Evolutionary conservation across 495 filamentous ascomycete genomes (phyloP).

Genomic region (Hypoxylon subgilvum): DNA sequence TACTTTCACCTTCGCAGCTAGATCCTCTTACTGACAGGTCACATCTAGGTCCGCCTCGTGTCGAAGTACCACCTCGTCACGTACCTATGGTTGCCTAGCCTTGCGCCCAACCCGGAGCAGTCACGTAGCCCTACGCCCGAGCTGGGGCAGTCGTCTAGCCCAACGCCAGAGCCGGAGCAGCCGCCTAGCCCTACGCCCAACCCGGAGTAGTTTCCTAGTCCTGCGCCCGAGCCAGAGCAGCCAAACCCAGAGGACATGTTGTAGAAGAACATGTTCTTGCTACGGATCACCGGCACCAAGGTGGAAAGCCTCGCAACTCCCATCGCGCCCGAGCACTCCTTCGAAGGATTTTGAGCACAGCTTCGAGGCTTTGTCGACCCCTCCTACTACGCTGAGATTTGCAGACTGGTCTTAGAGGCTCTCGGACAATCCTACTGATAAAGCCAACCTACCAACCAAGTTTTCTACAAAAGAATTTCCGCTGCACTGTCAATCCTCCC

Average conservation of each 20-base stretch:
- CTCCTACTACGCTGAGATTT: neutral
- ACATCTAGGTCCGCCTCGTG: slow-evolving; percentile 26
- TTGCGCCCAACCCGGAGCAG: neutral
- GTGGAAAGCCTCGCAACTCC: slow-evolving; percentile 2
- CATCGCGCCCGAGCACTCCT: neutral
- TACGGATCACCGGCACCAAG: slow-evolving; percentile 5
- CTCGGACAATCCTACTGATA: too few species aligned
- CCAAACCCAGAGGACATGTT: slow-evolving; percentile 3
- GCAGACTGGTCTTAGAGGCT: too few species aligned
- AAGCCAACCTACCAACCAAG: too few species aligned
- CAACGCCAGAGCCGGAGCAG: too few species aligned
- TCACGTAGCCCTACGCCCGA: neutral
- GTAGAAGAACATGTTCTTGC: slow-evolving; percentile 10
- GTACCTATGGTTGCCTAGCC: neutral
- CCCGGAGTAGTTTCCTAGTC: too few species aligned
- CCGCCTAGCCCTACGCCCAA: too few species aligned
- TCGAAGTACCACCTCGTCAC: slow-evolving; percentile 13
- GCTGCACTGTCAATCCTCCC: too few species aligned
- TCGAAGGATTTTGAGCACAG: slow-evolving; percentile 3
- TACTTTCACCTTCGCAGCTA: neutral
- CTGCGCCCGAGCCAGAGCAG: too few species aligned
- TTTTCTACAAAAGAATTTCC: too few species aligned
- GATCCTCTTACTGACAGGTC: neutral
- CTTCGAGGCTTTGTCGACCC: slow-evolving; percentile 17
- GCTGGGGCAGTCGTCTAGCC: too few species aligned